Base-by-base conservation (phyloP, 768 basidiomycete genomes). In the Suillus paluster region DNA sequence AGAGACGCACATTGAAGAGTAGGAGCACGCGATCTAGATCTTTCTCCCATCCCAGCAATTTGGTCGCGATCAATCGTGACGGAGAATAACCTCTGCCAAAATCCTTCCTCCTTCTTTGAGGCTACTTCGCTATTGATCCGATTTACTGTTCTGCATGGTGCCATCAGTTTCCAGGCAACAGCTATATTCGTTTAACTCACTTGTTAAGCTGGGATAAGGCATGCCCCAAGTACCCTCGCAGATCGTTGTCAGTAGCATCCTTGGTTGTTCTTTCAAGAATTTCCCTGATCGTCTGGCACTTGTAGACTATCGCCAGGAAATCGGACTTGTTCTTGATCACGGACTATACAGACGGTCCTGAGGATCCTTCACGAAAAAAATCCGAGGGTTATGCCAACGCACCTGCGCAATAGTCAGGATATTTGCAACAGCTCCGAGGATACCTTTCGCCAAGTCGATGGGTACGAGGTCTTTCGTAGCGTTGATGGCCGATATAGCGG, bases 21-120 rank as follows among this genome's bases (percentile, higher is more conserved):
- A 34, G 39, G 11, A 55, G 23, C 7, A 58, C 21, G 4, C 38
- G 57, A 42, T 58, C 57, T 7, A 58, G 39, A 6, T 41, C 45
- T 30, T 27, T 17, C 17, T 36, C 45, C 58, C 46, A 59, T 52
- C 45, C n/a, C 41, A 44, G 41, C 3, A 23, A 59, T 59, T 6
- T 4, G 30, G 34, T 33, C 7, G 3, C 25, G 33, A 23, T 30
- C 25, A 5, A 10, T 36, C 2, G 21, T 21, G 7, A 36, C 19
- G 15, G 45, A 38, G 1, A 38, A 19, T 17, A 19, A 4, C 15
- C 15, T 33, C 5, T 33, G 19, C 58, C 58, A 59, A 10, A 23
- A 38, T 7, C 21, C 6, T 34, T 23, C 34, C 7, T 38, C 49
- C 9, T 36, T 36, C 15, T 19, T n/a, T 6, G 45, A 25, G 7